Evolutionary conservation across 2,329 filamentous ascomycete genomes (phyloP).

Genomic region (Tolypocladium endophyticum): DNA sequence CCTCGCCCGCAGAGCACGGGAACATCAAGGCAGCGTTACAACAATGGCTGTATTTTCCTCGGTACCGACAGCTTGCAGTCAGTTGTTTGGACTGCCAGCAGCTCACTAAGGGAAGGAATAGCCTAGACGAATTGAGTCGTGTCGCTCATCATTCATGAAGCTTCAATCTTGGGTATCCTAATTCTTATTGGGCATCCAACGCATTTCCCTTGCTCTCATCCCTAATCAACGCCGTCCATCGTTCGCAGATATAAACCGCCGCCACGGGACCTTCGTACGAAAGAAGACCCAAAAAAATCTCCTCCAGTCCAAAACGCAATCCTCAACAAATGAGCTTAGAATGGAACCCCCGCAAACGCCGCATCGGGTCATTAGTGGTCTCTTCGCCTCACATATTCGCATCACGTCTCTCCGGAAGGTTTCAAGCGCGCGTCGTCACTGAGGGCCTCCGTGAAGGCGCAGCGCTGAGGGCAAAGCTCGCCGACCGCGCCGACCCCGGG

Average conservation of each 20-base stretch:
- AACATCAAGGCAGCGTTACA: not conserved
- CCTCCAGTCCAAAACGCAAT: not conserved
- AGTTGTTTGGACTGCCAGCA: not conserved
- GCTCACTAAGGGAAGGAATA: not conserved
- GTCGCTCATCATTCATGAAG: not conserved
- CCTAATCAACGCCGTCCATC: not conserved
- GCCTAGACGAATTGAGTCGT: not conserved
- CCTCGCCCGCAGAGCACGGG: too few species aligned
- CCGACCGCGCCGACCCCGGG: constrained; percentile 27
- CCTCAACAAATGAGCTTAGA: not conserved
- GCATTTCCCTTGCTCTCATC: not conserved
- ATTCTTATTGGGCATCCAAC: not conserved
- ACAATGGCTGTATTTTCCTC: not conserved
- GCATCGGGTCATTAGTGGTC: not conserved
- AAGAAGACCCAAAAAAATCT: too few species aligned
- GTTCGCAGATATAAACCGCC: not conserved
- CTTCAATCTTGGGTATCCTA: not conserved
- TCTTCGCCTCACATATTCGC: not conserved
- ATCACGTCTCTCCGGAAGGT: not conserved
- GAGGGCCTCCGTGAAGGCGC: constrained; percentile 33
- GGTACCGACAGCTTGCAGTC: not conserved
- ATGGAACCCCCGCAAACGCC: not conserved
- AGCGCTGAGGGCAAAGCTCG: constrained; percentile 33
- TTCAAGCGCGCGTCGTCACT: constrained; percentile 35
- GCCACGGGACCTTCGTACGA: not conserved